These are phyloP conservation scores for Tothia fuscella DNA, from an alignment of 2,329 filamentous ascomycete species.

Conservation along the genomic window DNA sequence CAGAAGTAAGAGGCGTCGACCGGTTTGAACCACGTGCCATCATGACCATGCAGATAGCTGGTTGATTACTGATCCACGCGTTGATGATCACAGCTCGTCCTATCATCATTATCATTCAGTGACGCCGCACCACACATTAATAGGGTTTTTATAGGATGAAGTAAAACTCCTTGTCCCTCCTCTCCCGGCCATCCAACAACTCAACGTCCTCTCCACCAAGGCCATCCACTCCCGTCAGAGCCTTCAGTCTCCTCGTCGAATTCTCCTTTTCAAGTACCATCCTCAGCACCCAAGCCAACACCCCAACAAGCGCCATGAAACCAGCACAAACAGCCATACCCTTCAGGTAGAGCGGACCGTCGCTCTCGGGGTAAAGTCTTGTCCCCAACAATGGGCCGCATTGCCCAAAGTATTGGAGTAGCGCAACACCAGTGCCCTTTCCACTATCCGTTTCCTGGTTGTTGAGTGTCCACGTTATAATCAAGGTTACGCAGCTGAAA, in stretches of 20 bases:
- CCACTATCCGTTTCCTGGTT: constrained; percentile 61
- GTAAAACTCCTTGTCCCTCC: too few relatives aligned
- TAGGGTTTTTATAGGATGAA: too few relatives aligned
- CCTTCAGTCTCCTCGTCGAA: constrained; percentile 1
- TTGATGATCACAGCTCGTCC: too few relatives aligned
- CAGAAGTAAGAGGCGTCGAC: too few relatives aligned
- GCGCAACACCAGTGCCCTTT: constrained; percentile 64
- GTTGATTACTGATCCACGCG: too few relatives aligned
- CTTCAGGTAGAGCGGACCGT: constrained; percentile 36
- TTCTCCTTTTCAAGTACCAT: constrained; percentile 27
- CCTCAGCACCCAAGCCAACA: constrained; percentile 32
- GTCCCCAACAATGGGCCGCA: constrained; percentile 53
- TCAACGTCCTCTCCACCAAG: too few relatives aligned
- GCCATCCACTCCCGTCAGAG: too few relatives aligned
- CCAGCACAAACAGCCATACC: constrained; percentile 40
- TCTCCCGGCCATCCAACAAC: too few relatives aligned
- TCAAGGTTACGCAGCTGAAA: constrained; percentile 73
- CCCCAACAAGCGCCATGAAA: constrained; percentile 36
- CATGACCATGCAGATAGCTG: too few relatives aligned
- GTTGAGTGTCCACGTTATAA: constrained; percentile 82
- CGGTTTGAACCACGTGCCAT: too few relatives aligned
- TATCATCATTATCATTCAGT: too few relatives aligned
- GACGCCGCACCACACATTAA: too few relatives aligned
- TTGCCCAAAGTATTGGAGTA: constrained; percentile 74
- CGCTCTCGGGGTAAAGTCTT: constrained; percentile 40